A percentile compares a stretch with the other conserved stretches of the same genome.
Conservation (phyloP, 1,284 basidiomycete species). For the Cerioporus squamosus region DNA sequence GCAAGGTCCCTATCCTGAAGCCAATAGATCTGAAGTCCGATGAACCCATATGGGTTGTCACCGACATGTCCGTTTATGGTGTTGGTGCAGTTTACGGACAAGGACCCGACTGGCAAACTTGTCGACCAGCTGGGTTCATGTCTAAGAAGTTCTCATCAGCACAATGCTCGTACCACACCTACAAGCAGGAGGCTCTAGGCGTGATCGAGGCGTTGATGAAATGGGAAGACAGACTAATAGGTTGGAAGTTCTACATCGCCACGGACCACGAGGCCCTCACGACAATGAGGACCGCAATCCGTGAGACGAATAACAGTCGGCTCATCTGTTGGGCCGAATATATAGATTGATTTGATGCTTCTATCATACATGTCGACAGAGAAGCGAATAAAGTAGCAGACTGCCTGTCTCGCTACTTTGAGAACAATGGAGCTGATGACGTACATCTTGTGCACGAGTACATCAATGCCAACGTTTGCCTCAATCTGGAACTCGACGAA, state of each 20-base stretch:
- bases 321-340: neutral
- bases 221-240: conserved; percentile 42
- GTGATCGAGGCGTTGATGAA: conserved; percentile 41
- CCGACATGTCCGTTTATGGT: conserved; percentile 28
- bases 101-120: conserved; percentile 38
- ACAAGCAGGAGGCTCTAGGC: conserved; percentile 41
- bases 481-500: conserved; percentile 22
- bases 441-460: conserved; percentile 26
- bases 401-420: conserved; percentile 36
- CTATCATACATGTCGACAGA: neutral
- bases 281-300: conserved; percentile 31
- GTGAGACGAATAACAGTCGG: too few species aligned
- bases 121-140: conserved; percentile 43
- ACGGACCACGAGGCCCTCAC: conserved; percentile 44
- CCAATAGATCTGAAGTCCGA: conserved; percentile 8
- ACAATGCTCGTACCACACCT: conserved; percentile 41
- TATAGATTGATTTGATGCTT: neutral
- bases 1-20: conserved; percentile 34
- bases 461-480: conserved; percentile 28
- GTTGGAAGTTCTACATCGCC: conserved; percentile 31
- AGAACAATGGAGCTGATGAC: conserved; percentile 28
- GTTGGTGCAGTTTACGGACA: conserved; percentile 44
- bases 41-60: neutral
- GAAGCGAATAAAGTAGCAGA: conserved; percentile 37
- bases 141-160: conserved; percentile 43